Evolutionary conservation across 257 asterid genomes (phyloP).

Genomic region (Solanum rostratum): DNA sequence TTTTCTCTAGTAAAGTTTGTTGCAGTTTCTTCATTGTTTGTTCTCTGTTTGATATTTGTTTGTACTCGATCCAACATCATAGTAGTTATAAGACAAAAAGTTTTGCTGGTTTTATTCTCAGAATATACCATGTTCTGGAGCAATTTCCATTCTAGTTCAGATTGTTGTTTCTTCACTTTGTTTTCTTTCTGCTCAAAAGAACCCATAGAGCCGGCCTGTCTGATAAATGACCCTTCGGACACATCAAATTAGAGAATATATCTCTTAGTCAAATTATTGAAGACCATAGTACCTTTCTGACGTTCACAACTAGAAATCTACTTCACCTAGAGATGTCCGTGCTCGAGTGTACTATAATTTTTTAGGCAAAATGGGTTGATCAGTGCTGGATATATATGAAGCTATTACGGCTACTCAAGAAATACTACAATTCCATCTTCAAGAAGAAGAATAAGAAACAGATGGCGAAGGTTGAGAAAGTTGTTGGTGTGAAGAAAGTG

Average conservation of each 20-base stretch:
- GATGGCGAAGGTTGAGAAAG: constrained; percentile 15
- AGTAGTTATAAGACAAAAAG: neutral
- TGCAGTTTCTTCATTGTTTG: neutral
- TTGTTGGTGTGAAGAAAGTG: constrained; percentile 36
- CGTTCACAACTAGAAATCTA: constrained; percentile 18
- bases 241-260: constrained; percentile 12
- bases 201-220: neutral
- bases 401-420: neutral
- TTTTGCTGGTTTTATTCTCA: neutral
- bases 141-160: neutral
- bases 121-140: neutral
- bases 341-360: neutral
- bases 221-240: constrained; percentile 11
- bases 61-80: neutral
- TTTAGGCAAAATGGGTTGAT: neutral
- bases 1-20: neutral
- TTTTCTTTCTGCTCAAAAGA: neutral
- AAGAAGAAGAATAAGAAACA: neutral
- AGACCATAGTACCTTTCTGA: neutral
- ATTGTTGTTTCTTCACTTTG: neutral
- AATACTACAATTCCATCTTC: neutral
- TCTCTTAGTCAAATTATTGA: neutral
- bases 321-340: constrained; percentile 15
- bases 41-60: neutral
- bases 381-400: neutral